Evolutionary conservation across 257 asterid genomes (phyloP), one percentile per base, ranked within the genome.

Genomic region (Solanum arcanum): DNA sequence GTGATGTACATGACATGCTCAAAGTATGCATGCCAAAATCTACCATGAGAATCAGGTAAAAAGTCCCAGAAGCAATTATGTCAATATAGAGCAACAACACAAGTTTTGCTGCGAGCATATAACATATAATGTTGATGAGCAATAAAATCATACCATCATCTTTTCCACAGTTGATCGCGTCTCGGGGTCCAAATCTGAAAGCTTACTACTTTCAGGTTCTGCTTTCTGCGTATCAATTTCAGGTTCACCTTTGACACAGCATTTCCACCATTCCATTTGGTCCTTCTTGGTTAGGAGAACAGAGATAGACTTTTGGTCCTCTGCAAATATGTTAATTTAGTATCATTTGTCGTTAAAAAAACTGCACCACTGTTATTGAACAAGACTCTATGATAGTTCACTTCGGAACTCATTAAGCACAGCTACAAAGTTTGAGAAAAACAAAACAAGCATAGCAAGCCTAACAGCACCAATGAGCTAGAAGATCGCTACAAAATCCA

Each of bases 261-360:
- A 94, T 88, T 95, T 95, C 98, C 99, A 96, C 98, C 99, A 94
- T 64, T 95, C 96, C 98, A 96, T 95, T 90, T 96, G 97, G 88
- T 96, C 91, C 41, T 92, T 95, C 85, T 96, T 95, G 25, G 98
- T 95, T 29, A 96, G 91, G 91, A 95, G 97, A 86, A 96, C 82
- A 86, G 98, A 94, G 77, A 96, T 29, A 20, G 91, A 90, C 86
- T 91, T 94, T 86, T 94, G 98, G 88, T 95, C 98, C 99, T 94
- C 98, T 96, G 92, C 89, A 88, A 84, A 52, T 46, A 86, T 15
- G 68, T 18, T 33, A 9, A 25, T 15, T 46, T 6, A 49, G 27
- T 73, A 33, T 44, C 21, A 77, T 83, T 81, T 72, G 69, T 29
- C 85, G 18, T 49, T 29, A 80, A 29, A 39, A 78, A 27, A 9